These are phyloP conservation scores for Rosa hybrid DNA, from an alignment of 331 rosid species.

Conservation along the genomic window DNA sequence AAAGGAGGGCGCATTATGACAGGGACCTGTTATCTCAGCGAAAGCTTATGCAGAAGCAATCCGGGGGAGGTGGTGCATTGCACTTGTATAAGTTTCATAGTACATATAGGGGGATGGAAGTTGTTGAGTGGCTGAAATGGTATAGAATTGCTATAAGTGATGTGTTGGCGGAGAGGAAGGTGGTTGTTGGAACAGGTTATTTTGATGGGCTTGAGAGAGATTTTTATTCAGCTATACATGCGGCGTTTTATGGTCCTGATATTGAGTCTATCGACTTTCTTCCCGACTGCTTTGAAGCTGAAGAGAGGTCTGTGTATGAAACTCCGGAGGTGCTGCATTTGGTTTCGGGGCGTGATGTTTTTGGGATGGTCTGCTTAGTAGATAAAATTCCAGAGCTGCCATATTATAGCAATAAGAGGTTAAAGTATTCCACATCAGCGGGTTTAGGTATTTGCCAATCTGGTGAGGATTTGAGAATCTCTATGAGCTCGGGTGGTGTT, in stretches of 20 bases:
- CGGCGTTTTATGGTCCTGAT: conserved; percentile 82
- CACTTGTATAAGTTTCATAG: conserved; percentile 44
- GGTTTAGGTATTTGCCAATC: conserved; percentile 41
- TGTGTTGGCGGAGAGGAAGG: conserved; percentile 68
- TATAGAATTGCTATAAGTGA: conserved; percentile 70
- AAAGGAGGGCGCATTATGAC: conserved; percentile 79
- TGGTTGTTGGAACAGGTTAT: conserved; percentile 71
- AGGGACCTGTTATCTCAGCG: conserved; percentile 65
- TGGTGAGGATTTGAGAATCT: conserved; percentile 31
- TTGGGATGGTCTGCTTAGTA: conserved; percentile 80
- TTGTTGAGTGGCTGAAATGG: conserved; percentile 93
- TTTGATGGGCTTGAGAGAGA: conserved; percentile 85
- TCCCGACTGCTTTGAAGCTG: conserved; percentile 96
- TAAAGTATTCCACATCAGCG: conserved; percentile 43
- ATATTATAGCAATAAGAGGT: conserved; percentile 36
- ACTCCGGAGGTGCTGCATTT: conserved; percentile 91
- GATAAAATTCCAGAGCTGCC: conserved; percentile 52
- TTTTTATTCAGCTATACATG: conserved; percentile 83
- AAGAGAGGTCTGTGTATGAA: conserved; percentile 84
- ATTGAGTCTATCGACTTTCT: conserved; percentile 75
- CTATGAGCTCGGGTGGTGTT: conserved; percentile 29
- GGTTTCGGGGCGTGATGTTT: conserved; percentile 95
- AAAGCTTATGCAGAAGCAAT: conserved; percentile 48
- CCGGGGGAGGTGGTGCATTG: conserved; percentile 42
- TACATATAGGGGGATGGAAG: conserved; percentile 72